Percentiles rank a stretch among this genome's conserved stretches.
Conservation (phyloP, 139 green algal genomes). For the Trebouxia sp. region DNA sequence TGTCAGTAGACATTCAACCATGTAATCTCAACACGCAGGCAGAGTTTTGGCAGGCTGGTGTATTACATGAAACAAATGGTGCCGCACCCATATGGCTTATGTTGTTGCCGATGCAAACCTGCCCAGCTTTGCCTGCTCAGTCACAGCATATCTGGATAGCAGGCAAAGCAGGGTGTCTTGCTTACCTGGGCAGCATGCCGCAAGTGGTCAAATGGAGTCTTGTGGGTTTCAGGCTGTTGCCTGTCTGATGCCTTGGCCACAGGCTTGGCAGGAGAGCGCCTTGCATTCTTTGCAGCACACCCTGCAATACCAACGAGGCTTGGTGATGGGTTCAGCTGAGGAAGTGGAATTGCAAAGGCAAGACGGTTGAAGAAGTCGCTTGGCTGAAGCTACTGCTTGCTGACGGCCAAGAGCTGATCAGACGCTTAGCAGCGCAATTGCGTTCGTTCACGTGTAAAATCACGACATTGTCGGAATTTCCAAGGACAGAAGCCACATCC, state of each 20-base stretch:
- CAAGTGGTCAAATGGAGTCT: neutral
- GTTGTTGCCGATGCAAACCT: too few relatives aligned
- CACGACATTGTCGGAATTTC: neutral
- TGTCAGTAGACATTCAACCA: too few relatives aligned
- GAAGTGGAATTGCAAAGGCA: too few relatives aligned
- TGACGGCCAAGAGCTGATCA: neutral
- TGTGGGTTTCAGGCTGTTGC: neutral
- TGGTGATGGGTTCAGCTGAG: too few relatives aligned
- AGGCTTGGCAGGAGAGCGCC: conserved; percentile 4
- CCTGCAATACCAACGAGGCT: neutral
- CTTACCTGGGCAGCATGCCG: conserved; percentile 24
- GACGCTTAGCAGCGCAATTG: neutral
- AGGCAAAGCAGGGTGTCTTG: neutral
- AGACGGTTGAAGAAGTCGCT: neutral
- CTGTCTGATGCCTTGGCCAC: neutral
- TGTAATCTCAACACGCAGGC: too few relatives aligned
- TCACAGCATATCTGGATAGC: neutral
- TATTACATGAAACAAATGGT: too few relatives aligned
- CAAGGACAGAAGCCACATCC: neutral
- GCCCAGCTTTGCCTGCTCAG: neutral
- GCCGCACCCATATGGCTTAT: too few relatives aligned
- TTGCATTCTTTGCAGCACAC: neutral
- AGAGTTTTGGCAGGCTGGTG: too few relatives aligned
- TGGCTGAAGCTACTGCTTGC: neutral
- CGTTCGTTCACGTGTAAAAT: neutral